Base-by-base conservation (phyloP, 2,329 filamentous ascomycete species). In the Alternaria incomplexa region DNA sequence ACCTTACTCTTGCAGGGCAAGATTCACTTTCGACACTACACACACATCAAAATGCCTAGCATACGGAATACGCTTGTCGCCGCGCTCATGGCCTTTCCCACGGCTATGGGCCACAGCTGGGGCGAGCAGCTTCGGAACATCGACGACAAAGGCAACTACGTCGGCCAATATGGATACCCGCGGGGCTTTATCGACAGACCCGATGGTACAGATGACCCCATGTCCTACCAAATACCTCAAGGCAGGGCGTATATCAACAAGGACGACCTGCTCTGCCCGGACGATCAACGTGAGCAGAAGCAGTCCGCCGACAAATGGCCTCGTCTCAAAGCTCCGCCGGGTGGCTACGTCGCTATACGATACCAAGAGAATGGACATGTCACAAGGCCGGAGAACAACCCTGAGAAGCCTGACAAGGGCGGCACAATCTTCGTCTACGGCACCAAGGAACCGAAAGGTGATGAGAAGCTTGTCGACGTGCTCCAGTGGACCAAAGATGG, bases 401-500 rank as follows among this genome's bases (percentile, higher is more conserved):
- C 77, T 77, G 66, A 81, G 60, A 85, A 85, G 71, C 81, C 82
- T 2, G 65, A 77, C 44, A 78, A 78, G 32, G 80, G 74, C 26
- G 83, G 84, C 56, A 83, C 83, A 3, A 74, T 84, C 64, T 85
- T 81, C 68, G 75, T 85, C 51, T 86, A 81, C 70, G 83, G 82
- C 55, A 85, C 84, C n/a, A 83, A 80, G 1, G 60, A 82, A 32
- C 83, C 83, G 3, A 80, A 81, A 32, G 72, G 78, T 6, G 82
- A 86, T 55, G 88, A 93, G 74, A 89, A 82, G 58, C 80, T 90
- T 25, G 81, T 83, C 54, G 83, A 83, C 59, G 90, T 97, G 32
- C 89, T 97, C 67, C 84, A 90, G 55, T 98, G 96, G 96, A 97
- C 89, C 50, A 78, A 85, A 17, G 89, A 93, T 60, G 94, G 94